These are phyloP conservation scores for Kuraishia capsulata DNA, from an alignment of 805 yeast species.

Conservation along the genomic window DNA sequence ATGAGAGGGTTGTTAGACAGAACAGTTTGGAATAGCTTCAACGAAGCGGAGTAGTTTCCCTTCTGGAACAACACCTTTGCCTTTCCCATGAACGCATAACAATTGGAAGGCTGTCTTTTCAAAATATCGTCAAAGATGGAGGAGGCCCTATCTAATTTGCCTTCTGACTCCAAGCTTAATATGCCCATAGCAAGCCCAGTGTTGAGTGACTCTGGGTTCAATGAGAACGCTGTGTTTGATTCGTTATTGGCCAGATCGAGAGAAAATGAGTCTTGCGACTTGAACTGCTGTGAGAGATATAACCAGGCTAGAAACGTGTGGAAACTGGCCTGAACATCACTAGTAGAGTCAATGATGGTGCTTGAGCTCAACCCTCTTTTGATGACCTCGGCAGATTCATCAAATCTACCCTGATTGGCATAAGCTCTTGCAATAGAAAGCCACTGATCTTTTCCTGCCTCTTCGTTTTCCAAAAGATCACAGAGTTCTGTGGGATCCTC, in stretches of 20 bases:
- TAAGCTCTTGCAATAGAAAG: conserved; percentile 75
- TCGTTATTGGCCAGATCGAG: conserved; percentile 19
- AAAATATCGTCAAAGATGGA: conserved; percentile 58
- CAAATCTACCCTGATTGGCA: conserved; percentile 46
- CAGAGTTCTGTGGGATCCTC: conserved; percentile 84
- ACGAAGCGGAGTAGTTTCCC: conserved; percentile 62
- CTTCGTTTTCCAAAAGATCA: conserved; percentile 71
- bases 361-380: conserved; percentile 44
- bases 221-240: conserved; percentile 35
- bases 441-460: conserved; percentile 75
- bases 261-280: conserved; percentile 10
- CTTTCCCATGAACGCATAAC: conserved; percentile 72
- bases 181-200: conserved; percentile 63
- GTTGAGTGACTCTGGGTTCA: conserved; percentile 35
- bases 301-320: conserved; percentile 71
- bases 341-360: conserved; percentile 20
- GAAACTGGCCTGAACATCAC: conserved; percentile 39
- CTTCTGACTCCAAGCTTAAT: conserved; percentile 51
- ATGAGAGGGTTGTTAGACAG: conserved; percentile 67
- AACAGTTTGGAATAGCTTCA: conserved; percentile 77
- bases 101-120: conserved; percentile 46
- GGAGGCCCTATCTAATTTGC: conserved; percentile 63
- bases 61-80: conserved; percentile 74
- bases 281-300: conserved; percentile 35
- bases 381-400: conserved; percentile 58